A percentile compares a stretch with the other conserved stretches of the same genome.
These are phyloP conservation scores for Chrysosphaeria jannelii DNA, from an alignment of 2,329 filamentous ascomycete genomes.

Conservation along the genomic window DNA sequence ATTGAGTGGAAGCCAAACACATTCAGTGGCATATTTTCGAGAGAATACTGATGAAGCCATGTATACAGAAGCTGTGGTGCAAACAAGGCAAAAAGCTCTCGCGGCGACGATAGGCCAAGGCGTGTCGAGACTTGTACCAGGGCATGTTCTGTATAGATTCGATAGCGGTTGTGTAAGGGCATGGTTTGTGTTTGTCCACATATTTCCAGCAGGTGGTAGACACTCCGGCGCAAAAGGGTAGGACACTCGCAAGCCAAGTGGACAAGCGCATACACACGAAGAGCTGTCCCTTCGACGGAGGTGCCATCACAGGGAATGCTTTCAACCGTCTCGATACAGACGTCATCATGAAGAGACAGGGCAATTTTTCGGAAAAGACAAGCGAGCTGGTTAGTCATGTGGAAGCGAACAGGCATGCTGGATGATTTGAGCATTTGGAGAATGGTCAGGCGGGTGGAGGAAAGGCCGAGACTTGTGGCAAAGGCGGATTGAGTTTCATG, in stretches of 20 bases:
- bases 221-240: conserved; percentile 56
- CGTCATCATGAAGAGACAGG: conserved; percentile 52
- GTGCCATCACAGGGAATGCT: conserved; percentile 44
- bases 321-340: conserved; percentile 60
- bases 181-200: no score
- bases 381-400: conserved; percentile 37
- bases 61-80: conserved; percentile 72
- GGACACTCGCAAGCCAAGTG: conserved; percentile 59
- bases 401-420: conserved; percentile 43
- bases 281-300: conserved; percentile 54
- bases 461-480: conserved; percentile 23
- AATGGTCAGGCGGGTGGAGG: conserved; percentile 35
- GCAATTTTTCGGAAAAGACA: conserved; percentile 54
- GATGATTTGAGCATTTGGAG: conserved; percentile 40
- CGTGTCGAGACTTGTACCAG: conserved; percentile 32
- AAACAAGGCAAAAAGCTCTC: conserved; percentile 54
- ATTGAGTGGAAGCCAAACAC: conserved; percentile 56
- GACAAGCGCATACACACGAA: conserved; percentile 48
- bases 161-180: no score
- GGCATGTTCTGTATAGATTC: no score
- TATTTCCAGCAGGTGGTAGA: conserved; percentile 85
- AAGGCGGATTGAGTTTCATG: conserved; percentile 38
- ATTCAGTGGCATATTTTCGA: conserved; percentile 51
- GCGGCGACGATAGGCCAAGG: conserved; percentile 32
- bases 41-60: conserved; percentile 40